Percentiles rank a stretch among this genome's conserved stretches.
These are phyloP conservation scores for Rutidosis leptorrhynchoides DNA, from an alignment of 129 eudicot genomes.

Conservation along the genomic window DNA sequence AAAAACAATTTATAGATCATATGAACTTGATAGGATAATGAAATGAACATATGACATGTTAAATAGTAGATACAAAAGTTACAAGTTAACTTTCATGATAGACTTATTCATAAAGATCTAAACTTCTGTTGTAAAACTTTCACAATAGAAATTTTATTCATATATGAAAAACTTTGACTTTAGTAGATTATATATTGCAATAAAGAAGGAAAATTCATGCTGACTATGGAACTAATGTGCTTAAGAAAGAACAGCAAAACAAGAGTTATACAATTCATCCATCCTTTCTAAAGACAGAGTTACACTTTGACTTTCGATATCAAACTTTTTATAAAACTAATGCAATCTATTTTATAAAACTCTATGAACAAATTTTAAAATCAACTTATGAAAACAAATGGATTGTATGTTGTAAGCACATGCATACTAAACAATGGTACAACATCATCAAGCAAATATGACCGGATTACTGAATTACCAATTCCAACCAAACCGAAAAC, in stretches of 20 bases:
- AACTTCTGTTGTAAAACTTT: constrained; percentile 6
- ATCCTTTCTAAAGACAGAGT: constrained; percentile 9
- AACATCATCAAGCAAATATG: no score
- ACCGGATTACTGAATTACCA: no score
- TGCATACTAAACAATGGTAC: no score
- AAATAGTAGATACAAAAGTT: constrained; percentile 7
- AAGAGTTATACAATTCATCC: constrained; percentile 10
- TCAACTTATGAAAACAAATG: no score
- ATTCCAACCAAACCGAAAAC: no score
- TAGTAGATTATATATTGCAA: constrained; percentile 17
- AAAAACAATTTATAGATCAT: no score
- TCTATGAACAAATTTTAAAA: no score
- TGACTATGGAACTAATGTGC: not conserved
- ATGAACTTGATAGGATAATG: not conserved
- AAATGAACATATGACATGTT: not conserved
- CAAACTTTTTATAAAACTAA: constrained; percentile 18
- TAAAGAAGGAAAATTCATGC: constrained; percentile 18
- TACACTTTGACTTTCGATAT: not conserved
- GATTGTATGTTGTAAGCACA: no score
- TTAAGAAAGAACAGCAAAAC: not conserved
- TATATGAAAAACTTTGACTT: constrained; percentile 14
- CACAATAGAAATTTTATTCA: constrained; percentile 2
- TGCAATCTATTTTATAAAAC: no score
- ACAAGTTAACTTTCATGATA: not conserved
- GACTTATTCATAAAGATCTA: constrained; percentile 2